These are phyloP conservation scores for Oenanthe javanica DNA, from an alignment of 140 eudicot species.

Conservation along the genomic window DNA sequence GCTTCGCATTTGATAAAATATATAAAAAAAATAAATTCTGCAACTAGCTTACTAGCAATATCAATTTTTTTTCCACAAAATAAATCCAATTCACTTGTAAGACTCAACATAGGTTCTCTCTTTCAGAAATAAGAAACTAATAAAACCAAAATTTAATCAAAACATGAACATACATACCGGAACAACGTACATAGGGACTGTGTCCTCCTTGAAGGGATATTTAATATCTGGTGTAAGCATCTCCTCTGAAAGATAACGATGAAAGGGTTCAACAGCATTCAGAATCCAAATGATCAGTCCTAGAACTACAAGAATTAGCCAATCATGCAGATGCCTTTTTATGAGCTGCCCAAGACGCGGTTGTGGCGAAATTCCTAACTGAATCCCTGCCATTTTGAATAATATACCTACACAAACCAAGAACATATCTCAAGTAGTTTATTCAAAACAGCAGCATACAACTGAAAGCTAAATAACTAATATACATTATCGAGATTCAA, in stretches of 20 bases:
- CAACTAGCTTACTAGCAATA: not conserved
- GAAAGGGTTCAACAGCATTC: conserved; percentile 50
- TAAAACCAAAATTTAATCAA: not conserved
- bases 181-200: conserved; percentile 52
- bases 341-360: conserved; percentile 40
- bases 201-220: conserved; percentile 46
- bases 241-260: conserved; percentile 46
- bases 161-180: conserved; percentile 31
- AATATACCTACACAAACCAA: conserved; percentile 19
- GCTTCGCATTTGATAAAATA: too few species aligned
- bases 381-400: conserved; percentile 40
- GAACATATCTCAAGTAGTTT: not conserved
- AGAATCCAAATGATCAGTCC: conserved; percentile 27
- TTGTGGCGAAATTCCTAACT: conserved; percentile 39
- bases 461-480: not conserved
- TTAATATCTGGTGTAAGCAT: conserved; percentile 41
- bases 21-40: too few species aligned
- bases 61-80: not conserved
- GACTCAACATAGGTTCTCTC: not conserved
- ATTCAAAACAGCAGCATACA: not conserved
- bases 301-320: conserved; percentile 53
- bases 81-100: not conserved
- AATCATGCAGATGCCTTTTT: conserved; percentile 40
- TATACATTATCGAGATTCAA: not conserved
- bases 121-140: not conserved